Base-by-base conservation (phyloP, 306 rosid species). In the Sicyos edulis region DNA sequence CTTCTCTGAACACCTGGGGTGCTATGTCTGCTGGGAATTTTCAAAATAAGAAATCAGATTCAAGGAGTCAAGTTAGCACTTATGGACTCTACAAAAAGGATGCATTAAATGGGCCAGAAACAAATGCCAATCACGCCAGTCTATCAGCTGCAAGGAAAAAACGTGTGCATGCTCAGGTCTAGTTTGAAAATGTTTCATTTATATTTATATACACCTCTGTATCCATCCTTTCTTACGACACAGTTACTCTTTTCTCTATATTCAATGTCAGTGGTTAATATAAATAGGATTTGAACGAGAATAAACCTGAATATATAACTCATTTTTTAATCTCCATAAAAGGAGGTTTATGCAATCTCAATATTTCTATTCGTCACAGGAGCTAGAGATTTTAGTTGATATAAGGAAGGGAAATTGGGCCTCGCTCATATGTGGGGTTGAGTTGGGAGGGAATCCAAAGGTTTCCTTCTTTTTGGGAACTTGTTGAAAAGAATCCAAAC, bases 111-210 rank as follows among this genome's bases (percentile, higher is more conserved):
- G 97, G 89, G 79, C 80, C 95, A 57, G 95, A 91, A 70, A 79
- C 95, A 51, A 91, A 56, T 71, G 71, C 78, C 51, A 88, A 85
- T 83, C 97, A 85, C 71, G 80, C 96, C 8, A 80, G 97, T 73
- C 84, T 77, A 72, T 88, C 90, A 74, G 79, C 86, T 54, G 89
- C 87, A 58, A 88, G 96, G 73, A 93, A 91, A 78, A 91, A 88
- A 70, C 84, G 95, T 54, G 92, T 93, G 74, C 97, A 91, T 83
- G 84, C 92, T 45, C 96, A 87, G 96, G 99, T 93, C 11, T 29
- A 74, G 20, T 12, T 49, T 58, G 26, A 54, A 59, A 56, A 52
- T 17, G 50, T 82, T 78, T 58, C 72, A 58, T 69, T 59, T 1
- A n/a, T 32, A 32, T 50, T 47, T 54, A 40, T 37, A n/a, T 22